A percentile compares a stretch with the other conserved stretches of the same genome.
Conservation (phyloP, 768 basidiomycete species). For the Termitomyces sp. region DNA sequence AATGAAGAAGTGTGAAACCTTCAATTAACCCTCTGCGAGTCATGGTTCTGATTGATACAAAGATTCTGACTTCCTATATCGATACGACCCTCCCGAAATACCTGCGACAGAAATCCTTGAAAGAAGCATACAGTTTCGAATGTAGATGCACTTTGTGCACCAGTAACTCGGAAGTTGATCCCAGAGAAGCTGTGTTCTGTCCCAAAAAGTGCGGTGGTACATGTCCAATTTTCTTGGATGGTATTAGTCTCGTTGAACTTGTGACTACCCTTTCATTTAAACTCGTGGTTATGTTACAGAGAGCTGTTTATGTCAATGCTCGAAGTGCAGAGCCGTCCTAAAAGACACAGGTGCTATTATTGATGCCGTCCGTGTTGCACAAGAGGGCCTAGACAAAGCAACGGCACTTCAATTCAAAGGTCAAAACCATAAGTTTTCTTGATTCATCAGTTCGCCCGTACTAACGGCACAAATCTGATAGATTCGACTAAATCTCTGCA, state of each 20-base stretch:
- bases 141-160: constrained; percentile 66
- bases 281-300: constrained; percentile 30
- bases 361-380: constrained; percentile 63
- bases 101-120: constrained; percentile 50
- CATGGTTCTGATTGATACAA: constrained; percentile 22
- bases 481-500: constrained; percentile 55
- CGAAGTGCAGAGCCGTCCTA: constrained; percentile 46
- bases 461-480: constrained; percentile 20
- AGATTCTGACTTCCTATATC: constrained; percentile 78
- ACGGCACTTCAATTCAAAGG: constrained; percentile 55
- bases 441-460: too few relatives aligned
- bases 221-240: constrained; percentile 58
- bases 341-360: constrained; percentile 46
- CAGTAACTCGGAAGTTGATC: constrained; percentile 38
- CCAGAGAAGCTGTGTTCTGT: constrained; percentile 65
- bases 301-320: constrained; percentile 42
- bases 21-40: neutral
- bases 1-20: constrained; percentile 60
- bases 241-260: constrained; percentile 23
- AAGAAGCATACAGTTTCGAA: constrained; percentile 72
- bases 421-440: constrained; percentile 17
- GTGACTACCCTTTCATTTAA: neutral
- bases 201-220: constrained; percentile 63
- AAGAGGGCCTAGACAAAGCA: constrained; percentile 75
- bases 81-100: constrained; percentile 70